A percentile compares a stretch with the other conserved stretches of the same genome.
These are phyloP conservation scores for Ophiosphaerella narmari DNA, from an alignment of 2,329 filamentous ascomycete genomes.

Conservation along the genomic window DNA sequence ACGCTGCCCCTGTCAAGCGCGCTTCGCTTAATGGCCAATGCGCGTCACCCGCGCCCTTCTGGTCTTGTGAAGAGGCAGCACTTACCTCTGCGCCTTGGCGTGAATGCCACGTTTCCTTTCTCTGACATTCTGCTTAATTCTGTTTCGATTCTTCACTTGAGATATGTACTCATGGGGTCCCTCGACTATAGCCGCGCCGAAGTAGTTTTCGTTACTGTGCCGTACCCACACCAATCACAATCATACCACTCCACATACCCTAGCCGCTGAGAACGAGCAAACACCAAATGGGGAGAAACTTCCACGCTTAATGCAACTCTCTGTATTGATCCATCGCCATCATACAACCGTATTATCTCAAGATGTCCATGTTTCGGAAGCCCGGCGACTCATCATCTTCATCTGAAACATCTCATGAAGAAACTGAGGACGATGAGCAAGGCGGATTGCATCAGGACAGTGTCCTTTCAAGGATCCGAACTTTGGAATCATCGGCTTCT, in stretches of 20 bases:
- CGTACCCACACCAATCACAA: conserved; percentile 14
- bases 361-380: conserved; percentile 42
- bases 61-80: conserved; percentile 15
- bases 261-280: neutral
- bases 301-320: neutral
- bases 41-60: conserved; percentile 31
- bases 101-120: conserved; percentile 39
- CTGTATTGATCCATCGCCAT: conserved; percentile 1
- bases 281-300: neutral
- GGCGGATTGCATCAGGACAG: conserved; percentile 17
- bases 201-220: conserved; percentile 25
- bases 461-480: conserved; percentile 35
- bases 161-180: conserved; percentile 30
- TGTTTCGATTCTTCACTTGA: conserved; percentile 15
- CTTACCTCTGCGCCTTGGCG: conserved; percentile 17
- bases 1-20: conserved; percentile 18
- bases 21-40: conserved; percentile 18
- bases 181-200: conserved; percentile 24
- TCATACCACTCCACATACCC: neutral
- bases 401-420: conserved; percentile 27
- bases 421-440: conserved; percentile 26
- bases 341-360: neutral
- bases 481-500: conserved; percentile 29
- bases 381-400: conserved; percentile 41
- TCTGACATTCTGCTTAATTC: conserved; percentile 37